phyloP scores from a whole-genome alignment of 2,329 filamentous ascomycete genomes.

The Cytospora piceae region DNA sequence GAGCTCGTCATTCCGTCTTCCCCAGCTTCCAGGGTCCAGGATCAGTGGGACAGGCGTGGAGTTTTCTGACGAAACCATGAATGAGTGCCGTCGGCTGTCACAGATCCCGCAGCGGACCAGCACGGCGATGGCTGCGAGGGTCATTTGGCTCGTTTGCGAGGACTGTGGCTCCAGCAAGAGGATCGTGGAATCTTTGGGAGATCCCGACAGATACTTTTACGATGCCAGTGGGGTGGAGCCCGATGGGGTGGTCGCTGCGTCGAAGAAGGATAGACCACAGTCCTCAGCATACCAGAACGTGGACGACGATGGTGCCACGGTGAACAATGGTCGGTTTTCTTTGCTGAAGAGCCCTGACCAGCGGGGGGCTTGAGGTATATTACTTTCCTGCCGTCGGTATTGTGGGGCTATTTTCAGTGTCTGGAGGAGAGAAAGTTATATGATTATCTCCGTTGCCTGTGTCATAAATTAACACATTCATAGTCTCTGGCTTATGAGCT shows the following conservation, averaged over 20 bases:
- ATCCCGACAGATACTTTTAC: conserved; percentile 14
- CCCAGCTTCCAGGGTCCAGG: neutral
- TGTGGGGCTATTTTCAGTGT: neutral
- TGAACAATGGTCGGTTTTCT: neutral
- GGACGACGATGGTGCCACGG: neutral
- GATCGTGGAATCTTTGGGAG: conserved; percentile 7
- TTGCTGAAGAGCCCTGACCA: neutral
- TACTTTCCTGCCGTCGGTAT: neutral
- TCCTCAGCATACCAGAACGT: neutral
- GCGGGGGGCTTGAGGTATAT: neutral
- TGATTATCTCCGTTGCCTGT: neutral
- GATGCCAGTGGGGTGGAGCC: neutral
- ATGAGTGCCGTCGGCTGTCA: neutral
- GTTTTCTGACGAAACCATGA: neutral
- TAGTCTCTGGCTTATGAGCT: neutral
- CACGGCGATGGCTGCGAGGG: conserved; percentile 10
- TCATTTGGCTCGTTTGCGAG: conserved; percentile 18
- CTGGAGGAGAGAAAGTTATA: neutral
- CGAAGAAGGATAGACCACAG: neutral
- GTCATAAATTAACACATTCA: neutral
- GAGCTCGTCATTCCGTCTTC: neutral
- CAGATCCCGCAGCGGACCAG: conserved; percentile 1
- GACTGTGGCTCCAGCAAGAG: conserved; percentile 16
- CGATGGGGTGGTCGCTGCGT: neutral
- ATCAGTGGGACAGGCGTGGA: neutral